A percentile compares a stretch with the other conserved stretches of the same genome.
Evolutionary conservation across 2,329 filamentous ascomycete genomes (phyloP).

Genomic region (Saccharata proteae): DNA sequence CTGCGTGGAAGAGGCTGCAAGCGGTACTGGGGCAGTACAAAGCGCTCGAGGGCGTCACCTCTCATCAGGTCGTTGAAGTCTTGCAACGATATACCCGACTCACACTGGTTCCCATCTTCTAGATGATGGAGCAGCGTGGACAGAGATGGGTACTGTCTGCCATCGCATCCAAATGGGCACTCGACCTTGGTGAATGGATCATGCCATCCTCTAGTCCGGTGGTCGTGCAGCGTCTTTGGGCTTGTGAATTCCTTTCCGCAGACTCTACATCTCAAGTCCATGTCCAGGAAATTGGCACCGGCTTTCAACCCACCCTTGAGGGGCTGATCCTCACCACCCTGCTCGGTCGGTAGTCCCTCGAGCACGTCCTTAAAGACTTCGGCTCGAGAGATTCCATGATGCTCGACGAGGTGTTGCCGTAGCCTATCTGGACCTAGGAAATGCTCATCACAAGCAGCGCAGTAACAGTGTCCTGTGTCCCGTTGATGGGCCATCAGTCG

Average conservation of each 20-base stretch:
- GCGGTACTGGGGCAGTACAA: constrained; percentile 2
- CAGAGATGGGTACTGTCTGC: constrained; percentile 1
- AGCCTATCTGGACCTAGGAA: constrained; percentile 9
- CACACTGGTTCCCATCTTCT: constrained; percentile 4
- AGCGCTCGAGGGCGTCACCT: constrained; percentile 5
- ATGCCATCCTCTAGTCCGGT: constrained; percentile 8
- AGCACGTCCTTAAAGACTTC: constrained; percentile 2
- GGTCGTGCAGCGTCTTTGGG: constrained; percentile 9
- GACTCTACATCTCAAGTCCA: constrained; percentile 5
- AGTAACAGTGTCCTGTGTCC: constrained; percentile 6
- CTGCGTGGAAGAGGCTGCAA: constrained; percentile 1
- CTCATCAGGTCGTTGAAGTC: constrained; percentile 5
- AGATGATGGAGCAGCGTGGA: constrained; percentile 8
- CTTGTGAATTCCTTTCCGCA: constrained; percentile 7
- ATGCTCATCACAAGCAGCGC: constrained; percentile 4
- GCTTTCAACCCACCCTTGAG: constrained; percentile 8
- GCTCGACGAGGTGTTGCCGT: constrained; percentile 7
- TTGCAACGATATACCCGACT: constrained; percentile 3
- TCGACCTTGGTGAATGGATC: constrained; percentile 4
- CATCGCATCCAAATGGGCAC: constrained; percentile 5
- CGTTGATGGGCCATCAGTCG: constrained; percentile 5
- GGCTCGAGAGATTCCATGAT: constrained; percentile 3
- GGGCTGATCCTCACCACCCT: not conserved
- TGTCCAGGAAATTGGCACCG: constrained; percentile 8
- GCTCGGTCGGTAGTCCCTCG: constrained; percentile 3